Percentiles rank a stretch among this genome's conserved stretches.
Evolutionary conservation across 495 filamentous ascomycete species (phyloP).

Genomic region (Lichina pygmaea): DNA sequence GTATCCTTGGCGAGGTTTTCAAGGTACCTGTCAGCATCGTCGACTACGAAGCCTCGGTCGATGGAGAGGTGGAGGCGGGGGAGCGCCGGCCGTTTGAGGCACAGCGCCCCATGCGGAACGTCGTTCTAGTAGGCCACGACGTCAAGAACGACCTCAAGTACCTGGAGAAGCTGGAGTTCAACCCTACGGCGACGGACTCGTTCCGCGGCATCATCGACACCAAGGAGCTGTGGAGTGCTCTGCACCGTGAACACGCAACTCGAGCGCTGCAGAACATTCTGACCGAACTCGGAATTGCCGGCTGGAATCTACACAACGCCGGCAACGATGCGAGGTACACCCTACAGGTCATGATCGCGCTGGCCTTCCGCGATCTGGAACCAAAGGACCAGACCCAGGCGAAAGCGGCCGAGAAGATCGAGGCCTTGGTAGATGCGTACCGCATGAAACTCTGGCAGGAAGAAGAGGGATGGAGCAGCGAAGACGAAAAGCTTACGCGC

Average conservation of each 20-base stretch:
- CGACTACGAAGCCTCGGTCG: not conserved
- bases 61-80: not conserved
- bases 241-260: slow-evolving; percentile 19
- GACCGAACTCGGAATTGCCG: slow-evolving; percentile 28
- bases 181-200: slow-evolving; percentile 21
- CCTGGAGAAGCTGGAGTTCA: slow-evolving; percentile 30
- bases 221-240: slow-evolving; percentile 31
- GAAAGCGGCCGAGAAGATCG: not conserved
- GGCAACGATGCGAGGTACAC: slow-evolving; percentile 88
- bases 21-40: not conserved
- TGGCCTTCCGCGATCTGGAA: slow-evolving; percentile 18
- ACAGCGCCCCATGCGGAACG: slow-evolving; percentile 18
- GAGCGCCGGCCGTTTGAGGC: not conserved
- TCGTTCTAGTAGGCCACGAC: slow-evolving; percentile 63
- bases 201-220: slow-evolving; percentile 46
- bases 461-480: slow-evolving; percentile 4
- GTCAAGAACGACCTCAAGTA: slow-evolving; percentile 34
- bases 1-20: slow-evolving; percentile 7
- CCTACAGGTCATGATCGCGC: slow-evolving; percentile 41
- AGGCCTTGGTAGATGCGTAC: slow-evolving; percentile 4
- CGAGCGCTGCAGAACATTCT: slow-evolving; percentile 34
- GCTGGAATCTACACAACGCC: slow-evolving; percentile 57
- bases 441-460: slow-evolving; percentile 6
- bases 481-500: slow-evolving; percentile 4
- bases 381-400: not conserved